Percentiles rank a stretch among this genome's conserved stretches.
Evolutionary conservation across 75 land plant genomes (phyloP).

Genomic region (Gnetum montanum): DNA sequence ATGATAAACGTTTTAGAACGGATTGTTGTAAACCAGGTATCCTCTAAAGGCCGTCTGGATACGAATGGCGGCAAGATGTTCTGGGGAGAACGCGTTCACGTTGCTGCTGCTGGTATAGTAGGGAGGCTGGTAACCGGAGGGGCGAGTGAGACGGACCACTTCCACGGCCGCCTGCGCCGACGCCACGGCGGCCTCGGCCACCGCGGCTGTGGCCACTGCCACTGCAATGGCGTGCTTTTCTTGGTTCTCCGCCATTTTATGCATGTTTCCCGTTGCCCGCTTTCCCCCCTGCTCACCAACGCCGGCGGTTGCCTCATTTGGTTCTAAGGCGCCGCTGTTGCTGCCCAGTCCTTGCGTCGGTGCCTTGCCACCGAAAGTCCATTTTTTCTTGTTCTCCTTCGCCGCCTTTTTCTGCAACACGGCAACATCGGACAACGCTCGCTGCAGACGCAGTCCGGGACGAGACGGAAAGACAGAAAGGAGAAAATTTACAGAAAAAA

Average conservation of each 20-base stretch:
- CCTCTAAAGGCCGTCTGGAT: slow-evolving; percentile 86
- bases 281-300: background rate
- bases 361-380: slow-evolving; percentile 42
- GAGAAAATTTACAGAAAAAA: background rate
- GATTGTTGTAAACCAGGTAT: slow-evolving; percentile 36
- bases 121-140: slow-evolving; percentile 8
- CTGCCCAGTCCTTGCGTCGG: background rate
- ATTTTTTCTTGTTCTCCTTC: slow-evolving; percentile 25
- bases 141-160: slow-evolving; percentile 38
- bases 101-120: no score
- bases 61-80: slow-evolving; percentile 52
- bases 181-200: slow-evolving; percentile 62
- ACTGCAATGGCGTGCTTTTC: slow-evolving; percentile 48
- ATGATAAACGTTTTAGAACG: background rate
- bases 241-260: background rate
- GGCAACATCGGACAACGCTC: background rate
- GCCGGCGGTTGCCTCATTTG: slow-evolving; percentile 1
- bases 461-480: background rate
- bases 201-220: slow-evolving; percentile 55
- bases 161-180: slow-evolving; percentile 56
- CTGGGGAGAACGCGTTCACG: background rate
- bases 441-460: background rate
- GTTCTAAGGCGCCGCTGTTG: background rate
- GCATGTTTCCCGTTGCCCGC: no score
- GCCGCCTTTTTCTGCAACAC: slow-evolving; percentile 16